These are phyloP conservation scores for Aspergillus proliferans DNA, from an alignment of 2,329 filamentous ascomycete species.

Conservation along the genomic window DNA sequence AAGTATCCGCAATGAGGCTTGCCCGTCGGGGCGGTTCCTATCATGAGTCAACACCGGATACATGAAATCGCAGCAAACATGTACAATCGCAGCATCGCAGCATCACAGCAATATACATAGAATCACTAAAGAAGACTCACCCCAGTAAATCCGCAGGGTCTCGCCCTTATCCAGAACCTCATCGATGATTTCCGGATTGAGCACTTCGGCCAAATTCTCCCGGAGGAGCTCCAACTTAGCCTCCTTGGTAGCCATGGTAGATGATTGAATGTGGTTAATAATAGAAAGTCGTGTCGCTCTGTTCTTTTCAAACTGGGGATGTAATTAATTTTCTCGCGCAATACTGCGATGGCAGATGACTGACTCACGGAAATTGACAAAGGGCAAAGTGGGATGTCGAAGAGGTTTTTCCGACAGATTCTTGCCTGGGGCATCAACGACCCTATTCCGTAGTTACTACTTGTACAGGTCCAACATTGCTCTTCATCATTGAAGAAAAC, in stretches of 20 bases:
- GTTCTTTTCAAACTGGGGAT: not conserved
- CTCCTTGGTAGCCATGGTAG: not conserved
- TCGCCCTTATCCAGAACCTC: conserved; percentile 15
- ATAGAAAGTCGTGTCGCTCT: not conserved
- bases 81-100: not conserved
- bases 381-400: not conserved
- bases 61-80: not conserved
- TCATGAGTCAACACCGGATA: not conserved
- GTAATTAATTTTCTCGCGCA: too few species aligned
- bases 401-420: too few species aligned
- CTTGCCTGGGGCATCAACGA: too few species aligned
- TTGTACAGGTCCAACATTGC: too few species aligned
- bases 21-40: conserved; percentile 69
- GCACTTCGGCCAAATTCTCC: conserved; percentile 71
- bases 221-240: conserved; percentile 62
- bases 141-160: conserved; percentile 23
- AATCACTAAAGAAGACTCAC: conserved; percentile 4
- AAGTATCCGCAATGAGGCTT: conserved; percentile 85
- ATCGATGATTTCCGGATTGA: conserved; percentile 57
- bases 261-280: not conserved
- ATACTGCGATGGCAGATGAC: not conserved
- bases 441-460: too few species aligned
- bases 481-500: too few species aligned
- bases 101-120: not conserved
- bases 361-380: not conserved